These are phyloP conservation scores for Metschnikowia koreensis DNA, from an alignment of 805 yeast genomes.

Conservation along the genomic window DNA sequence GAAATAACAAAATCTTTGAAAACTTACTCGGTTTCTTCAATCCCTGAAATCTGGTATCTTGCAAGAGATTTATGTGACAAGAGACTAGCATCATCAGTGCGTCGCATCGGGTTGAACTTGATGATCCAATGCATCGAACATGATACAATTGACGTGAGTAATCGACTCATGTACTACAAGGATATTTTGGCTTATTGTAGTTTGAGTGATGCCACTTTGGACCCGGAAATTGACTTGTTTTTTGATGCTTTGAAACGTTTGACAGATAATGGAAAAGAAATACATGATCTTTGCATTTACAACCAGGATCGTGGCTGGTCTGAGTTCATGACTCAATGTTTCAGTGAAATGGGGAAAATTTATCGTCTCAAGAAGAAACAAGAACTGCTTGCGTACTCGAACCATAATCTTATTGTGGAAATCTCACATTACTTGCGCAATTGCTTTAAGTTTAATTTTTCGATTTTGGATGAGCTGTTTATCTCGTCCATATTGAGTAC, in stretches of 20 bases:
- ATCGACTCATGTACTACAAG: slow-evolving; percentile 55
- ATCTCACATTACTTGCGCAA: slow-evolving; percentile 38
- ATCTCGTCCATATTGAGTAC: slow-evolving; percentile 30
- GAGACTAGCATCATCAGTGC: slow-evolving; percentile 24
- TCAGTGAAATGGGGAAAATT: slow-evolving; percentile 13
- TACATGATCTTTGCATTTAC: slow-evolving; percentile 49
- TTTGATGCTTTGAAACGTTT: slow-evolving; percentile 45
- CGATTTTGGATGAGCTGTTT: slow-evolving; percentile 40
- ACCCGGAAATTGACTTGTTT: slow-evolving; percentile 52
- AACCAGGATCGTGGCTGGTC: slow-evolving; percentile 31
- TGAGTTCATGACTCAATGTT: slow-evolving; percentile 13
- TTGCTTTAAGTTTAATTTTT: slow-evolving; percentile 48
- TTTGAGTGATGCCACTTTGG: slow-evolving; percentile 31
- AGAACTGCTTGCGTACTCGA: not conserved
- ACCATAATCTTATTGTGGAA: not conserved
- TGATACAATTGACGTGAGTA: slow-evolving; percentile 48
- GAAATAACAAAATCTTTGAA: slow-evolving; percentile 50
- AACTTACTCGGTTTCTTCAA: slow-evolving; percentile 52
- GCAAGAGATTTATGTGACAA: slow-evolving; percentile 52
- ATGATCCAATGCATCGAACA: slow-evolving; percentile 54
- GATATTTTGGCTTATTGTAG: slow-evolving; percentile 50
- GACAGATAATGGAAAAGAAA: slow-evolving; percentile 53
- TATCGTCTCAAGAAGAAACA: slow-evolving; percentile 3
- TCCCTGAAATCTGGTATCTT: slow-evolving; percentile 76
- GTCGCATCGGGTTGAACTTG: slow-evolving; percentile 51